Evolutionary conservation across 2,329 filamentous ascomycete species (phyloP).

Genomic region (Fusarium fracticaudum): DNA sequence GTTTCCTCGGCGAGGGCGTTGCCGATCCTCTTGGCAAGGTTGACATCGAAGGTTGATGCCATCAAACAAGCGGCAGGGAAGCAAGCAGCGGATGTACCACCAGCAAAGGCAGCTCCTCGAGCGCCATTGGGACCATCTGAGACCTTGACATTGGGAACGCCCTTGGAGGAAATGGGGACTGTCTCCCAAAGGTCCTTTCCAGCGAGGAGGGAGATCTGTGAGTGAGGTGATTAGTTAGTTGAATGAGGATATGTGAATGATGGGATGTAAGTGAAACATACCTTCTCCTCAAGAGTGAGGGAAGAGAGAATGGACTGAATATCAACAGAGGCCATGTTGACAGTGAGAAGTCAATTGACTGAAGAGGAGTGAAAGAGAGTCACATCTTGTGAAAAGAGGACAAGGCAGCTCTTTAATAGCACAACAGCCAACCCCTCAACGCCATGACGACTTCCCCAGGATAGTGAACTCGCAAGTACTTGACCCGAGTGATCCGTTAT

Average conservation of each 20-base stretch:
- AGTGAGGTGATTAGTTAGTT: not conserved
- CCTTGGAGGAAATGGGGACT: slow-evolving; percentile 38
- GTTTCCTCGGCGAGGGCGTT: slow-evolving; percentile 65
- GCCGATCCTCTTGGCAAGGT: slow-evolving; percentile 67
- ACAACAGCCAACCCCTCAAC: slow-evolving; percentile 10
- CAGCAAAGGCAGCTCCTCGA: slow-evolving; percentile 38
- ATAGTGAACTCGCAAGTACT: not conserved
- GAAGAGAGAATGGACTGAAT: slow-evolving; percentile 43
- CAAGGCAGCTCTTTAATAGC: slow-evolving; percentile 36
- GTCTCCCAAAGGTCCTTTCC: slow-evolving; percentile 43
- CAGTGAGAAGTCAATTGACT: slow-evolving; percentile 1
- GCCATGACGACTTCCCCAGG: slow-evolving; percentile 11
- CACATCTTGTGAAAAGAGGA: slow-evolving; percentile 20
- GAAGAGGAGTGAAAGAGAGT: slow-evolving; percentile 3
- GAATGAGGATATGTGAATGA: not conserved
- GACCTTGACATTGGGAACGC: slow-evolving; percentile 37
- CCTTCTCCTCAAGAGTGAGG: slow-evolving; percentile 47
- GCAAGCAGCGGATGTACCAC: slow-evolving; percentile 39
- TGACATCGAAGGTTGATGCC: slow-evolving; percentile 70
- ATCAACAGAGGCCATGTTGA: slow-evolving; percentile 41
- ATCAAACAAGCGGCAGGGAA: slow-evolving; percentile 51
- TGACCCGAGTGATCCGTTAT: slow-evolving; percentile 25
- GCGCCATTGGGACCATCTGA: slow-evolving; percentile 44
- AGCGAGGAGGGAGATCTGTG: slow-evolving; percentile 39
- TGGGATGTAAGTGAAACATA: slow-evolving; percentile 5